Evolutionary conservation across 345 rosid genomes (phyloP).

Genomic region (Corchorus olitorius): DNA sequence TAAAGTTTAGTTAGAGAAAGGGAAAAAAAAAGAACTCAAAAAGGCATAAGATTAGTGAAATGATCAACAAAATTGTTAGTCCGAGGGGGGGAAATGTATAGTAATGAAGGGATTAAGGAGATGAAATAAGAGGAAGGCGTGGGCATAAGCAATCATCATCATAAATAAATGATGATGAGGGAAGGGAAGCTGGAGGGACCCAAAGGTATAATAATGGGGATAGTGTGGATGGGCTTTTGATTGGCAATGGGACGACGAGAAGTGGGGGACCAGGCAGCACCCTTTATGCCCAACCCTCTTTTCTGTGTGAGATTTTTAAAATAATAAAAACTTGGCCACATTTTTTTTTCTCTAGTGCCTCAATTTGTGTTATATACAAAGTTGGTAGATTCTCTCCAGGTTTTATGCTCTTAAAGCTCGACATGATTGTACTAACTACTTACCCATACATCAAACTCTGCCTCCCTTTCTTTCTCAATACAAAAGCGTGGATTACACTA

Average conservation of each 20-base stretch:
- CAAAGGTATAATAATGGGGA: conserved; percentile 22
- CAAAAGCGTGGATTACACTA: not conserved
- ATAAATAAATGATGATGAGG: conserved; percentile 58
- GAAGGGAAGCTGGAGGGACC: conserved; percentile 21
- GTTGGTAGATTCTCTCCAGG: conserved; percentile 48
- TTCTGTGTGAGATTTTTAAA: not conserved
- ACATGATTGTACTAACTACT: conserved; percentile 39
- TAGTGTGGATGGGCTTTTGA: conserved; percentile 26
- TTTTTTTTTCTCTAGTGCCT: conserved; percentile 7
- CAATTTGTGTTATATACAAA: conserved; percentile 8
- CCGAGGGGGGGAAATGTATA: not conserved
- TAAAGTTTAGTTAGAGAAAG: no score
- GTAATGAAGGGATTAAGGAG: no score
- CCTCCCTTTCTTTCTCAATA: not conserved
- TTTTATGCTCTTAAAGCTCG: conserved; percentile 61
- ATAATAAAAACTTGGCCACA: conserved; percentile 15
- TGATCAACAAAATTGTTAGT: no score
- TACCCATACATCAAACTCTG: not conserved
- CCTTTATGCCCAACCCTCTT: conserved; percentile 28
- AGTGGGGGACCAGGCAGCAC: conserved; percentile 32
- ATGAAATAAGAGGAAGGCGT: conserved; percentile 37
- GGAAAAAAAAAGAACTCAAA: no score
- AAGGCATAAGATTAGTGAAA: no score
- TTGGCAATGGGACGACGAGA: not conserved
- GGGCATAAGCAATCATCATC: conserved; percentile 62